A percentile compares a stretch with the other conserved stretches of the same genome.
phyloP scores from a whole-genome alignment of 768 basidiomycete species.

The Trametes sanguinea region DNA sequence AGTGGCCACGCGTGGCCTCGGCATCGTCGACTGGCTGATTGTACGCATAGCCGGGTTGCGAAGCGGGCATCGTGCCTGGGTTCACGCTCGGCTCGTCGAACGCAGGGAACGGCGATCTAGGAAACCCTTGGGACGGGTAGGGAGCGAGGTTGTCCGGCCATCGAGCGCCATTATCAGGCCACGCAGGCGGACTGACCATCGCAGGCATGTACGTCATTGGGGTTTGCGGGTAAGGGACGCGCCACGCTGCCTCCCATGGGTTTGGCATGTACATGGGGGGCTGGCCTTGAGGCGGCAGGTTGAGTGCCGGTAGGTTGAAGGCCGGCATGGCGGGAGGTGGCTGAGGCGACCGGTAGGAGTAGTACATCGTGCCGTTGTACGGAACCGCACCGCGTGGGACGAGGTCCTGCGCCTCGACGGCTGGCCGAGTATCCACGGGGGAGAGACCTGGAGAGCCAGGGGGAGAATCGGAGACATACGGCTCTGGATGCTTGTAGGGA shows the following conservation, averaged over 20 bases:
- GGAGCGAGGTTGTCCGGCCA: background rate
- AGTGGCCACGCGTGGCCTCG: background rate
- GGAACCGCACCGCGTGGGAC: slow-evolving; percentile 28
- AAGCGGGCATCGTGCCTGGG: background rate
- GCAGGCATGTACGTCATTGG: slow-evolving; percentile 16
- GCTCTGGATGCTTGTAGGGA: slow-evolving; percentile 35
- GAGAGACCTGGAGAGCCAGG: slow-evolving; percentile 9
- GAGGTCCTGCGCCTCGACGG: slow-evolving; percentile 10
- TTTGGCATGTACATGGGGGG: slow-evolving; percentile 4
- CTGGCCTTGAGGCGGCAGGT: background rate
- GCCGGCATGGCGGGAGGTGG: slow-evolving; percentile 5
- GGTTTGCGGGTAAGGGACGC: slow-evolving; percentile 7
- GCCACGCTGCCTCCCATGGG: slow-evolving; percentile 13
- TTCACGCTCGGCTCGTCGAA: background rate
- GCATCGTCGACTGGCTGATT: background rate
- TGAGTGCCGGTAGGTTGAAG: background rate
- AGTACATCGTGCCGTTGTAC: slow-evolving; percentile 32
- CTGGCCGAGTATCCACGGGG: slow-evolving; percentile 7
- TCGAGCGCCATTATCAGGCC: background rate
- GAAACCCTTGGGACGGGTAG: background rate
- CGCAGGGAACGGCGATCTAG: background rate
- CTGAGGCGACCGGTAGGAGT: slow-evolving; percentile 7
- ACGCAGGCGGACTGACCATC: background rate
- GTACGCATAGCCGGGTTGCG: background rate
- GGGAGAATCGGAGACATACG: slow-evolving; percentile 24